Evolutionary conservation across 2,329 filamentous ascomycete species (phyloP), one percentile per base, ranked within the genome.

Genomic region (Colletotrichum abscissum): DNA sequence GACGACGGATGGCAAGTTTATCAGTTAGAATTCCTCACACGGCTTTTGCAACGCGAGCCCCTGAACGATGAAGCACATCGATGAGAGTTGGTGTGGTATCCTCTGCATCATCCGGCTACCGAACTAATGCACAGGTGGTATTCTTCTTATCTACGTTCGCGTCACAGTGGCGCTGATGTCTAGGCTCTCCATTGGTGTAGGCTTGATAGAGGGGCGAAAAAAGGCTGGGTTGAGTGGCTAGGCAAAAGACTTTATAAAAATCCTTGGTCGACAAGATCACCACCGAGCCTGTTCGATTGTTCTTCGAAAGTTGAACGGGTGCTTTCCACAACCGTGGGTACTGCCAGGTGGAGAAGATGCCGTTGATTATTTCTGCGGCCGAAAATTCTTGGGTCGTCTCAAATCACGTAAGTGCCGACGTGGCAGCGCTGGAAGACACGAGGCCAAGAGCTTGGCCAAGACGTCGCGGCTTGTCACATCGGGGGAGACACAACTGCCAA

Each of bases 371-470:
- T 11, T 4, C 42, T 49, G 19, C 19, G 42, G 42, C 1, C 16
- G 42, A n/a, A 19, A 49, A n/a, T 49, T 49, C 19, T 19, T 19
- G 42, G 42, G 19, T 49, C 42, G 42, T 49, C 19, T 49, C 42
- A 49, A 49, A 11, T 49, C 42, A n/a, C 42, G 42, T 19, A 19
- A 49, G 42, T 49, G 42, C 42, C 42, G 42, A 49, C 42, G 42
- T n/a, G 16, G 42, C 42, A 49, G 42, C 42, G 42, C 42, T 49
- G 42, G 19, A 49, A n/a, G 19, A 49, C 8, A 49, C 42, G 42
- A 35, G 42, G 66, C 57, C 46, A 62, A 68, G 57, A 11, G 16
- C 49, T 28, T 24, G 28, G 65, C 42, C 64, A 55, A 55, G 66
- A 63, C 57, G 30, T 56, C 46, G 26, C 30, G 63, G 16, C 54